Percentiles rank a stretch among this genome's conserved stretches.
Evolutionary conservation across 2,329 filamentous ascomycete genomes (phyloP).

Genomic region (Trichoderma sp.): DNA sequence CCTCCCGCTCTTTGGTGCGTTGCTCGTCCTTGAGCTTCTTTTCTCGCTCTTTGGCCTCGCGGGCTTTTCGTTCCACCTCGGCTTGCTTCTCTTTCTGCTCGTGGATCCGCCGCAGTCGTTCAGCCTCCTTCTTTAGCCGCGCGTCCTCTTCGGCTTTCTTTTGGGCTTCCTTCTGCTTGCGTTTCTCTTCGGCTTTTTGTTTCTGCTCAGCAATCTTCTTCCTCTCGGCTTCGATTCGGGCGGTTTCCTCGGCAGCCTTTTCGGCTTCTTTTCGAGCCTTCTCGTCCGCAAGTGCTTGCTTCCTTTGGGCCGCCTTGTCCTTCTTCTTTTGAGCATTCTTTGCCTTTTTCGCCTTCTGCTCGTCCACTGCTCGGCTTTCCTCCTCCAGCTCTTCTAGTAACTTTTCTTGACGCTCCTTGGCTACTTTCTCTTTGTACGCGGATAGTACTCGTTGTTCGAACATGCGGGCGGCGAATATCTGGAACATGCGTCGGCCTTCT

Average conservation of each 20-base stretch:
- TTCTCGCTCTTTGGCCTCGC: slow-evolving; percentile 62
- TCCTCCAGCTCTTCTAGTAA: slow-evolving; percentile 89
- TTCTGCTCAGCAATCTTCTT: slow-evolving; percentile 78
- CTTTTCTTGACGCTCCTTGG: slow-evolving; percentile 84
- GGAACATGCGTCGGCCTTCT: slow-evolving; percentile 96
- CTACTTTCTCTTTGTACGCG: slow-evolving; percentile 97
- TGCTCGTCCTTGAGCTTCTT: slow-evolving; percentile 84
- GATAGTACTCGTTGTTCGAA: slow-evolving; percentile 96
- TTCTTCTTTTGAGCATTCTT: slow-evolving; percentile 94
- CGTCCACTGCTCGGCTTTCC: slow-evolving; percentile 70
- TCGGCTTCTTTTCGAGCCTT: slow-evolving; percentile 84
- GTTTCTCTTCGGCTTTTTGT: slow-evolving; percentile 81
- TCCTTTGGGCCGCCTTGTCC: slow-evolving; percentile 87
- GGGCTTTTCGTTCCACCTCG: slow-evolving; percentile 78
- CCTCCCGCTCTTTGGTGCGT: slow-evolving; percentile 74
- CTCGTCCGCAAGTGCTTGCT: slow-evolving; percentile 85
- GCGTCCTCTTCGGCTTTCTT: slow-evolving; percentile 90
- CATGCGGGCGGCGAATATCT: slow-evolving; percentile 98
- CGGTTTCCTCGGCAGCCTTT: slow-evolving; percentile 81
- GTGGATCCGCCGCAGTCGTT: slow-evolving; percentile 72
- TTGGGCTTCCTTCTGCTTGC: slow-evolving; percentile 86
- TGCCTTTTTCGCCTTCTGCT: slow-evolving; percentile 88
- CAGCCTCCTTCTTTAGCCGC: slow-evolving; percentile 76
- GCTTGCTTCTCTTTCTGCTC: slow-evolving; percentile 85
- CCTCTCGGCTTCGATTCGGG: slow-evolving; percentile 70